phyloP scores from a whole-genome alignment of 2,329 filamentous ascomycete species.

The Penicillium oxalicum region DNA sequence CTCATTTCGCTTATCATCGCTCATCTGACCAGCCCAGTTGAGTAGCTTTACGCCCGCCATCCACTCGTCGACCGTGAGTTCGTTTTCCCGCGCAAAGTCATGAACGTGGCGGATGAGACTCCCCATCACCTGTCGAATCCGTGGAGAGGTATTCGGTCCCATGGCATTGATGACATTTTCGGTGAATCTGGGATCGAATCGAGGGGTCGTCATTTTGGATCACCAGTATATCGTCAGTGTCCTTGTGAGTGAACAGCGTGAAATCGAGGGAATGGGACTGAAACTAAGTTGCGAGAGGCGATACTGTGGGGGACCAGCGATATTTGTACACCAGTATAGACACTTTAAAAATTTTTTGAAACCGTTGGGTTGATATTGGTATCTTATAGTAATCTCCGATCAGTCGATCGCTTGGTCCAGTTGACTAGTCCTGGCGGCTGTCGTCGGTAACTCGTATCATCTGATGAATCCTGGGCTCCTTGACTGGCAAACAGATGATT shows the following conservation, averaged over 20 bases:
- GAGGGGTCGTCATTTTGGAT: constrained; percentile 24
- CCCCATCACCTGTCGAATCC: constrained; percentile 58
- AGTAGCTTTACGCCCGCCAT: constrained; percentile 52
- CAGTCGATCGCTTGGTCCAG: too few species aligned
- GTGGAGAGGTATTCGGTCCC: constrained; percentile 62
- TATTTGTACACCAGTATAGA: too few species aligned
- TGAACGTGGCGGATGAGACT: constrained; percentile 52
- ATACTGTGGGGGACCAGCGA: too few species aligned
- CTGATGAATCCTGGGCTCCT: background rate
- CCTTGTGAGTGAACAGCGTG: too few species aligned
- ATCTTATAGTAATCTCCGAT: too few species aligned
- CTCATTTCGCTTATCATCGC: constrained; percentile 57
- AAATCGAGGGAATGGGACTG: too few species aligned
- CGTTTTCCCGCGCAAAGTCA: constrained; percentile 54
- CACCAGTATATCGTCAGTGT: too few species aligned
- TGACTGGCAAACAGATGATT: background rate
- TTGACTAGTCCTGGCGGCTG: too few species aligned
- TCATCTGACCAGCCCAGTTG: constrained; percentile 60
- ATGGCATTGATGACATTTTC: constrained; percentile 68
- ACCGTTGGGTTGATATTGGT: too few species aligned
- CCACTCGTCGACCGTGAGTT: constrained; percentile 56
- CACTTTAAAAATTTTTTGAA: too few species aligned
- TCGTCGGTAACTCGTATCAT: too few species aligned
- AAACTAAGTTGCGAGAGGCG: too few species aligned
- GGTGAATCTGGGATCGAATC: constrained; percentile 51